Percentiles rank a stretch among this genome's conserved stretches.
Evolutionary conservation across 345 rosid species (phyloP).

Genomic region (Nephelium lappaceum): DNA sequence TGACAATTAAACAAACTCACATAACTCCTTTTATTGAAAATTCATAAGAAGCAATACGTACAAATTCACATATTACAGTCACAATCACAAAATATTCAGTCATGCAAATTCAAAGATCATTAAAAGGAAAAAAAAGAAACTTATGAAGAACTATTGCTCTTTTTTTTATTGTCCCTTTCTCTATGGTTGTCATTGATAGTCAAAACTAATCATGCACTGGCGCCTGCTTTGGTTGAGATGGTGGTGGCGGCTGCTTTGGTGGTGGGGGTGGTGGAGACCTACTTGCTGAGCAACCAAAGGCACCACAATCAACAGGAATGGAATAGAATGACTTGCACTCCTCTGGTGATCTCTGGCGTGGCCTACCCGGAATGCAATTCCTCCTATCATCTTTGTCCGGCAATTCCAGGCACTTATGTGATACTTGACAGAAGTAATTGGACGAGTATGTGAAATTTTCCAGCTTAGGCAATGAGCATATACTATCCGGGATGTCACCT

Average conservation of each 20-base stretch:
- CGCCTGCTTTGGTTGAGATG: not conserved
- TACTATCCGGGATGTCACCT: constrained; percentile 62
- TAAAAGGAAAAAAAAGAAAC: not conserved
- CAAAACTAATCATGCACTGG: constrained; percentile 11
- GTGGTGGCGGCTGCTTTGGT: constrained; percentile 16
- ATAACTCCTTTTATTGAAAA: not conserved
- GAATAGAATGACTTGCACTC: constrained; percentile 65
- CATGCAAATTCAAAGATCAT: not conserved
- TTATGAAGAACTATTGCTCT: not conserved
- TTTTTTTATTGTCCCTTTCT: not conserved
- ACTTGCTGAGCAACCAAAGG: constrained; percentile 53
- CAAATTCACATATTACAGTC: not conserved
- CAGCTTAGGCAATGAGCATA: constrained; percentile 64
- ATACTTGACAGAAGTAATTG: constrained; percentile 68
- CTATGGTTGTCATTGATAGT: not conserved
- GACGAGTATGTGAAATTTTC: constrained; percentile 75
- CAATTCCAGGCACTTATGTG: constrained; percentile 57
- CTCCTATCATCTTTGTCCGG: constrained; percentile 49
- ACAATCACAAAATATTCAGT: not conserved
- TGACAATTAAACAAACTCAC: not conserved
- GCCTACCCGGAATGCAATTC: constrained; percentile 70
- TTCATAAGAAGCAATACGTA: too few relatives aligned
- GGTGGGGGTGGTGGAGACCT: constrained; percentile 35
- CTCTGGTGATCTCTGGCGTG: constrained; percentile 56
- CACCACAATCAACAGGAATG: constrained; percentile 53